These are phyloP conservation scores for Ajuga reptans DNA, from an alignment of 305 asterid genomes.

Conservation along the genomic window DNA sequence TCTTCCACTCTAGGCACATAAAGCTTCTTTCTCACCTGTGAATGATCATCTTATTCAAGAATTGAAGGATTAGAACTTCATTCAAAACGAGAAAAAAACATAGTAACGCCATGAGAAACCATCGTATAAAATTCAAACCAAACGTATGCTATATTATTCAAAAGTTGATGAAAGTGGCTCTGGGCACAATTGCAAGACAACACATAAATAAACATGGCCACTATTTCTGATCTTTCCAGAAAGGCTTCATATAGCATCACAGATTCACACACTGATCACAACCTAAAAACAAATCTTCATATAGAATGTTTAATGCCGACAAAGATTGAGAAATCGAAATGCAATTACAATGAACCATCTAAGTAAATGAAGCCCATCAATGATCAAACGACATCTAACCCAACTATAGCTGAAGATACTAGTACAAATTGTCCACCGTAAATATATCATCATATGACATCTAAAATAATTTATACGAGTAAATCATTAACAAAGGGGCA, in stretches of 20 bases:
- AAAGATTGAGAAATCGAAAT: neutral
- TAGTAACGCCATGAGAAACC: no score
- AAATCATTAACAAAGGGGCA: neutral
- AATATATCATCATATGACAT: neutral
- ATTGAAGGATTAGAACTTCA: slow-evolving; percentile 16
- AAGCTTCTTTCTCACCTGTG: slow-evolving; percentile 58
- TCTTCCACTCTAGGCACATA: slow-evolving; percentile 95
- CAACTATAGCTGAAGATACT: slow-evolving; percentile 10
- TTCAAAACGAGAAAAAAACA: no score
- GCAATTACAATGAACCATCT: neutral
- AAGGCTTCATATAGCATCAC: neutral
- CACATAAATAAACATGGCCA: neutral
- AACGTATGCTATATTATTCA: neutral
- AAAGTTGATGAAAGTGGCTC: neutral
- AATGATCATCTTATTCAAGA: slow-evolving; percentile 39
- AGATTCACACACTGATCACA: neutral
- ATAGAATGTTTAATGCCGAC: neutral
- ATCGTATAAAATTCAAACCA: neutral
- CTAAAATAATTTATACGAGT: neutral
- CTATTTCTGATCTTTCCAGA: neutral
- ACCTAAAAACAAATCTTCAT: neutral
- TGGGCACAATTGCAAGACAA: neutral
- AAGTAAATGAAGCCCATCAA: neutral
- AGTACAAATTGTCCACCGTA: neutral
- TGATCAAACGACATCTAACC: neutral